phyloP scores from a whole-genome alignment of 192 early-diverging fungal species.

The Umbelopsis vinacea region DNA sequence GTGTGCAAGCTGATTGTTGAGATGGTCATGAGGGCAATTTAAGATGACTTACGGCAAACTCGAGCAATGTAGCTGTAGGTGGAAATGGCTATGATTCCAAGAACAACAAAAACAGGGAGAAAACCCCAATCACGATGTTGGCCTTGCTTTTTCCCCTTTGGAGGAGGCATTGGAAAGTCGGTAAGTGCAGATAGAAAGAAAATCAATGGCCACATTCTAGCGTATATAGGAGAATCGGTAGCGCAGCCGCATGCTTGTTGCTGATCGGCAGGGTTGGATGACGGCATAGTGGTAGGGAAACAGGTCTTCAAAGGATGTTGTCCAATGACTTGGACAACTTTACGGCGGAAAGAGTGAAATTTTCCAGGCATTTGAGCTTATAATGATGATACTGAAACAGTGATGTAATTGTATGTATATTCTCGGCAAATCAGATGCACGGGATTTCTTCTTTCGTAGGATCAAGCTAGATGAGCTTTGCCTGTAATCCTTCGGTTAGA shows the following conservation, averaged over 20 bases:
- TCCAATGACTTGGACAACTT: conserved; percentile 4
- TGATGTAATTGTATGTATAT: background rate
- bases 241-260: conserved; percentile 13
- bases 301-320: conserved; percentile 21
- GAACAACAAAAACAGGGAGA: conserved; percentile 30
- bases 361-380: background rate
- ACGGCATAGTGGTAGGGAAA: conserved; percentile 12
- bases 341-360: conserved; percentile 3
- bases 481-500: background rate
- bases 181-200: conserved; percentile 32
- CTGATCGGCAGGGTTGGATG: conserved; percentile 18
- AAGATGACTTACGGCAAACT: conserved; percentile 26
- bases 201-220: conserved; percentile 22
- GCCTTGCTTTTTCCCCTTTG: conserved; percentile 27
- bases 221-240: conserved; percentile 23
- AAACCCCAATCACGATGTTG: conserved; percentile 36
- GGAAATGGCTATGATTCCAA: conserved; percentile 24
- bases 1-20: background rate
- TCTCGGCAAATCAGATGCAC: background rate
- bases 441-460: background rate
- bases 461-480: background rate
- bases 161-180: conserved; percentile 29
- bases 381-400: background rate
- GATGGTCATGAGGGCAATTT: background rate
- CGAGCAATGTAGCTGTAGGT: conserved; percentile 31